Percentiles rank a stretch among this genome's conserved stretches.
Conservation (phyloP, 2,329 filamentous ascomycete species). For the Ambrosiella beaveri region DNA sequence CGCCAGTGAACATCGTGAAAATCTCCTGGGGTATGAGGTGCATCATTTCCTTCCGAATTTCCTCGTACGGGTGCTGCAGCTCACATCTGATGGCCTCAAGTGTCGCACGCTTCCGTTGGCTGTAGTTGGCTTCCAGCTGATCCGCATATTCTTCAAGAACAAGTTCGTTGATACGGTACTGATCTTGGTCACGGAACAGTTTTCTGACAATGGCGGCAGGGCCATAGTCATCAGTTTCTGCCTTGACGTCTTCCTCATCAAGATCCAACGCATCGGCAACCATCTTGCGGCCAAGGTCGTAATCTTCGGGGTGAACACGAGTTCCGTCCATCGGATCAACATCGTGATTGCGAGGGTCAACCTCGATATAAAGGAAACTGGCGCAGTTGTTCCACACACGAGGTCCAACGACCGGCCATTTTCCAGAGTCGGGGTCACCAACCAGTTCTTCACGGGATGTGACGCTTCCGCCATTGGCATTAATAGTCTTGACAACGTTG, state of each 20-base stretch:
- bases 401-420: slow-evolving; percentile 64
- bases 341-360: slow-evolving; percentile 61
- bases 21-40: slow-evolving; percentile 57
- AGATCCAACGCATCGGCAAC: slow-evolving; percentile 90
- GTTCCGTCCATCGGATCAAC: slow-evolving; percentile 94
- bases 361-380: slow-evolving; percentile 83
- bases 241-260: slow-evolving; percentile 95
- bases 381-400: slow-evolving; percentile 94
- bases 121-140: slow-evolving; percentile 82
- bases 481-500: slow-evolving; percentile 58
- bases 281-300: slow-evolving; percentile 96
- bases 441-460: slow-evolving; percentile 74
- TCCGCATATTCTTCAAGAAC: slow-evolving; percentile 94
- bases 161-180: slow-evolving; percentile 89
- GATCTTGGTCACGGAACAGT: slow-evolving; percentile 84
- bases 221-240: slow-evolving; percentile 79
- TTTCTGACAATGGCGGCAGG: slow-evolving; percentile 81
- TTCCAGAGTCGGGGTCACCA: slow-evolving; percentile 66
- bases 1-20: slow-evolving; percentile 93
- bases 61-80: slow-evolving; percentile 82
- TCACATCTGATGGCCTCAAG: slow-evolving; percentile 92
- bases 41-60: slow-evolving; percentile 67
- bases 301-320: slow-evolving; percentile 93
- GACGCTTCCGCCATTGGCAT: slow-evolving; percentile 74
- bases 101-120: slow-evolving; percentile 86